phyloP scores from a whole-genome alignment of 164 flowering plant genomes.

The Kingdonia uniflora region DNA sequence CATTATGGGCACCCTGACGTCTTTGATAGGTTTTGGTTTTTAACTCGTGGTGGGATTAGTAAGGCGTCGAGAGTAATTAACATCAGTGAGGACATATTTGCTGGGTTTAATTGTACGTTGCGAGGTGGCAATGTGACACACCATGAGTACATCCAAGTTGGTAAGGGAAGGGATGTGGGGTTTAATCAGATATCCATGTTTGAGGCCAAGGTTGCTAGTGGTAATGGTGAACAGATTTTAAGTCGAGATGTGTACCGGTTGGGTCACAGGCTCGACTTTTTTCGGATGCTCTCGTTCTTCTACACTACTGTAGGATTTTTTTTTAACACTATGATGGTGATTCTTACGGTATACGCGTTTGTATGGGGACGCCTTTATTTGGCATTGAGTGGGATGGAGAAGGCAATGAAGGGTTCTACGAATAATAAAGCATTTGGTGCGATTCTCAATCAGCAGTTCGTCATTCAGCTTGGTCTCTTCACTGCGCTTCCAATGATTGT shows the following conservation, averaged over 20 bases:
- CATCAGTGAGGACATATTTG: conserved; percentile 94
- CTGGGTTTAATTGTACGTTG: conserved; percentile 90
- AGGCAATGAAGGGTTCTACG: conserved; percentile 21
- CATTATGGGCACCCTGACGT: conserved; percentile 99
- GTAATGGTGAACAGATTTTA: conserved; percentile 89
- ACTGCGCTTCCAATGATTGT: conserved; percentile 93
- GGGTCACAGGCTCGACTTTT: conserved; percentile 89
- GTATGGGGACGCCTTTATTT: conserved; percentile 88
- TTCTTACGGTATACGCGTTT: conserved; percentile 64
- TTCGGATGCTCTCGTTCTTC: conserved; percentile 83
- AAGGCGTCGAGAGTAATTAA: conserved; percentile 89
- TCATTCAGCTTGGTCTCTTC: conserved; percentile 80
- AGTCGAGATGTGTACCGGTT: conserved; percentile 86
- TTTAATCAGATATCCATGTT: conserved; percentile 89
- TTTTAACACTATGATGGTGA: conserved; percentile 72
- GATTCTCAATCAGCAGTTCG: conserved; percentile 70
- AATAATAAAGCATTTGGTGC: conserved; percentile 57
- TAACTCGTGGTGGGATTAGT: conserved; percentile 86
- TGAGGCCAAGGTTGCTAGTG: conserved; percentile 95
- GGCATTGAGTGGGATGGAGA: conserved; percentile 80
- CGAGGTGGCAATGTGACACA: conserved; percentile 95
- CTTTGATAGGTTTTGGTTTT: conserved; percentile 86
- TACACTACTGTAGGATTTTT: conserved; percentile 76
- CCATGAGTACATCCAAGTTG: conserved; percentile 95
- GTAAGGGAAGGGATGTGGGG: conserved; percentile 98